Conservation (phyloP, 2,329 filamentous ascomycete genomes). For the Beauveria medogensis region DNA sequence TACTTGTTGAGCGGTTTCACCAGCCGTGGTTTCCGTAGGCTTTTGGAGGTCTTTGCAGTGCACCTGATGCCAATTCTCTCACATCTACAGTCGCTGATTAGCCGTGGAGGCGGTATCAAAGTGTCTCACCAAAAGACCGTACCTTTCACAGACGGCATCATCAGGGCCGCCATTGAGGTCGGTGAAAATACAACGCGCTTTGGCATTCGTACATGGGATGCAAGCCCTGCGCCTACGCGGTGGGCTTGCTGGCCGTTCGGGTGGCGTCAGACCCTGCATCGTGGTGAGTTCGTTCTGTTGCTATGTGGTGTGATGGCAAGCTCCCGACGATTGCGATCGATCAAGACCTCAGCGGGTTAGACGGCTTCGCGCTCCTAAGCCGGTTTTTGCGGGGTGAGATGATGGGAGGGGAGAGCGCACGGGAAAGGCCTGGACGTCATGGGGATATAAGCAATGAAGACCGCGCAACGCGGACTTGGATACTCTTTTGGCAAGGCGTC, state of each 20-base stretch:
- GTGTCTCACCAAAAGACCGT: not conserved
- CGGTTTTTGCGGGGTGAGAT: not conserved
- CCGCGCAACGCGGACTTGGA: not conserved
- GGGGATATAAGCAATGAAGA: conserved; percentile 5
- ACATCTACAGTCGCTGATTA: conserved; percentile 16
- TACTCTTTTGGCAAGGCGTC: not conserved
- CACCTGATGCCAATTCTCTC: conserved; percentile 22
- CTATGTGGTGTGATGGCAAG: not conserved
- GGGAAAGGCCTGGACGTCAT: not conserved
- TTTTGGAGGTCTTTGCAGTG: conserved; percentile 20
- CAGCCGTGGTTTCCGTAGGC: conserved; percentile 24
- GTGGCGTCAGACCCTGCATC: conserved; percentile 14
- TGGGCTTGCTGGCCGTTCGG: conserved; percentile 17
- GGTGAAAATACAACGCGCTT: conserved; percentile 23
- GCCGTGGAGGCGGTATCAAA: not conserved
- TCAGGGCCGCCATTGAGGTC: conserved; percentile 13
- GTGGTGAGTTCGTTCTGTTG: conserved; percentile 13
- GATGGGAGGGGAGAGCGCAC: not conserved
- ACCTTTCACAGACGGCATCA: conserved; percentile 23
- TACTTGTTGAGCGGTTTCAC: conserved; percentile 22
- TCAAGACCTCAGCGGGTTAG: conserved; percentile 1
- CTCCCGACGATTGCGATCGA: conserved; percentile 8
- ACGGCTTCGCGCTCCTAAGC: not conserved
- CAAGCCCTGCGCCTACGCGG: conserved; percentile 24
- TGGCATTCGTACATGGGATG: conserved; percentile 21